Base-by-base conservation (phyloP, 106 monocot genomes). In the Apostasia shenzhenica region DNA sequence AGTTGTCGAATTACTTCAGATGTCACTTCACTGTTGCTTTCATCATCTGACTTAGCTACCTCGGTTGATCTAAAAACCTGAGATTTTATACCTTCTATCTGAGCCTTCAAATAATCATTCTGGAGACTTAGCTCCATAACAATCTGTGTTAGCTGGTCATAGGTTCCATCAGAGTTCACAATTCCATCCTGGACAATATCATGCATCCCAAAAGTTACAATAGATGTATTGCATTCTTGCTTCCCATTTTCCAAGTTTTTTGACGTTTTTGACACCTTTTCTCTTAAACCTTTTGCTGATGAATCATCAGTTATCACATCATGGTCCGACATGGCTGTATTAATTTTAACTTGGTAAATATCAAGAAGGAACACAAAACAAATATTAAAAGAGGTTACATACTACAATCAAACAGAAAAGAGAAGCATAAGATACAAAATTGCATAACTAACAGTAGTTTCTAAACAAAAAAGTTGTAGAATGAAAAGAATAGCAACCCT, bases 91-190 rank as follows among this genome's bases (percentile, higher is more conserved):
- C 63, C 72, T 67, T 79, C 59, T 67, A 88, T 63, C 26, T 86
- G 80, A 56, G 81, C 78, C 62, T 83, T 83, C 67, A 92, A 61
- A 59, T 83, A 87, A 67, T 81, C 91, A 53, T 85, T 91, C 67
- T 94, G 90, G 59, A 86, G 71, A 50, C 71, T 73, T 39, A 84
- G 77, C 64, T 91, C 83, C 10, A 85, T 76, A 54, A 83, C 66
- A 59, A 74, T 65, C 49, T 67, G 75, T 11, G 58, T 38, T 4
- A 87, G 62, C 57, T 86, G 56, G 51, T 84, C 84, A 58, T 72
- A 10, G 4, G 47, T 56, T 51, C 75, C 81, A 47, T 79, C 75
- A 10, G 41, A 1, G 45, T 4, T 59, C 8, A 4, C 53, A 63
- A 2, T 43, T 13, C 44, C 63, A 41, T 58, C 42, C 42, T 45